Evolutionary conservation across 305 asterid species (phyloP).

Genomic region (Solanum chacoense): DNA sequence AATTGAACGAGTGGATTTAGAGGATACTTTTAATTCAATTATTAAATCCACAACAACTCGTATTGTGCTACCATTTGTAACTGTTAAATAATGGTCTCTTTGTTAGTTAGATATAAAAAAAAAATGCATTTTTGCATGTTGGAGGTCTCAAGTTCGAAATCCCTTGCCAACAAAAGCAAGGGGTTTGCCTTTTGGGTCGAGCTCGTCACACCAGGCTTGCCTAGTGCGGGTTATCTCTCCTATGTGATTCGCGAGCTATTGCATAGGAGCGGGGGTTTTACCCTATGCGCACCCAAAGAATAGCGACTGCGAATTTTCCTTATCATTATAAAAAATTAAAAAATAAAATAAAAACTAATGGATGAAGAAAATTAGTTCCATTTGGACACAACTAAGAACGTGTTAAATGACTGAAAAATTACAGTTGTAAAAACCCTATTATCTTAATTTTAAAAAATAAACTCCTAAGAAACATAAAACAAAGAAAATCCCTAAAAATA

Average conservation of each 20-base stretch:
- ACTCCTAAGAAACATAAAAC: not conserved
- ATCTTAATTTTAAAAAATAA: not conserved
- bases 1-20: not conserved
- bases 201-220: fast-evolving
- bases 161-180: fast-evolving
- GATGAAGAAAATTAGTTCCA: not conserved
- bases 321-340: too few relatives aligned
- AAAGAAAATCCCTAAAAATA: not conserved
- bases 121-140: too few relatives aligned
- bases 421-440: not conserved
- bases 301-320: too few relatives aligned
- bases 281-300: fast-evolving
- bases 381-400: conserved; percentile 17
- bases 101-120: too few relatives aligned
- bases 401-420: not conserved
- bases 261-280: too few relatives aligned
- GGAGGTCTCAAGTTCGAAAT: too few relatives aligned
- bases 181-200: too few relatives aligned
- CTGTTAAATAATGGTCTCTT: not conserved
- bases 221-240: too few relatives aligned
- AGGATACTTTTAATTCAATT: not conserved
- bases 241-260: too few relatives aligned
- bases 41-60: too few relatives aligned
- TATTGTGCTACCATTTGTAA: not conserved
- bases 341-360: not conserved